Evolutionary conservation across 2,329 filamentous ascomycete genomes (phyloP), one percentile per base, ranked within the genome.

Genomic region (Pseudocercospora vitis): DNA sequence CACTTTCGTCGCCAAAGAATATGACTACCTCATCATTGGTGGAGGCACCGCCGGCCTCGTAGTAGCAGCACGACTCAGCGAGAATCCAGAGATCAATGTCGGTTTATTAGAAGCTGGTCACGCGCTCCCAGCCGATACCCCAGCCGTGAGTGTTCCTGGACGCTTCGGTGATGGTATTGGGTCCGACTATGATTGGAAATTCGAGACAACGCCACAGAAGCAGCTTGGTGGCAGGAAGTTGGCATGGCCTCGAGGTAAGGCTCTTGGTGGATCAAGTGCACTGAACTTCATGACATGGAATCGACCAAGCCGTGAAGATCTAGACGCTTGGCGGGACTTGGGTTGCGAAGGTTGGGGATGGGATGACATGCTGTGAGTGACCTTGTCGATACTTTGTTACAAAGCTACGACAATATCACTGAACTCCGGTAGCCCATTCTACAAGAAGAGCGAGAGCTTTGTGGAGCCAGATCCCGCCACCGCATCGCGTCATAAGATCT

Each of bases 341-440:
- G 66, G 65, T 7, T 65, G 63, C 32, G 24, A 35, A 0, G 62
- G 62, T 7, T 82, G 78, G 70, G 71, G 69, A 49, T 72, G 68
- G 66, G 61, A 65, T 2, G 63, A 35, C 50, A 12, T 50, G 9
- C 39, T 72, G 37, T 64, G 65, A 46, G 42, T 46, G 24, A 46
- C 3, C 3, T 31, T n/a, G n/a, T 28, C 11, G n/a, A 28, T 16
- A 7, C 19, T 29, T 29, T 24, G 21, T 26, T 7, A 24, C 19
- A 14, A 11, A 7, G 2, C 3, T 37, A 3, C 3, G 63, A 35
- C 50, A 23, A 24, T 28, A 19, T 16, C 7, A 12, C 9, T n/a
- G n/a, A n/a, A n/a, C n/a, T n/a, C n/a, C n/a, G 35, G 14, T 18
- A 35, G 31, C 26, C 49, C 62, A 1, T 66, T 63, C 4, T 58